phyloP scores from a whole-genome alignment of 2,329 filamentous ascomycete genomes.

The Clonostachys rhizophaga region DNA sequence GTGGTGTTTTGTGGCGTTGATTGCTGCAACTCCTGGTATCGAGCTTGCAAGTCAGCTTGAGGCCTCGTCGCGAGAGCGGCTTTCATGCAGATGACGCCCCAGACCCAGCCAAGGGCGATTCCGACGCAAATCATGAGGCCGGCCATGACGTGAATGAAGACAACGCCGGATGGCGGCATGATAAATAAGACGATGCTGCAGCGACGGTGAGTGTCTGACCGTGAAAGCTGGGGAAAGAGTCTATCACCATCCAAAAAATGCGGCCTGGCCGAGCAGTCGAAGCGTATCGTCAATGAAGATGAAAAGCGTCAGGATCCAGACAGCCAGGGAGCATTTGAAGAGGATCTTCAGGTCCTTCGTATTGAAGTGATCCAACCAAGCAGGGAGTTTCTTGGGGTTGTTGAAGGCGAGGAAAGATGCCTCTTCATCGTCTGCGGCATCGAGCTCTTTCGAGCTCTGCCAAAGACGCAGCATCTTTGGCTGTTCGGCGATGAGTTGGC shows the following conservation, averaged over 20 bases:
- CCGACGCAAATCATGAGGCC: conserved; percentile 35
- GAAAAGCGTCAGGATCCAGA: conserved; percentile 37
- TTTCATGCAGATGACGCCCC: conserved; percentile 43
- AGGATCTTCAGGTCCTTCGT: conserved; percentile 36
- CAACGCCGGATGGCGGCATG: conserved; percentile 35
- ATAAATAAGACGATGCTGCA: conserved; percentile 32
- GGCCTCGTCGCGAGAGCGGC: conserved; percentile 36
- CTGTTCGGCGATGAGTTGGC: no score
- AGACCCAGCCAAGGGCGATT: conserved; percentile 41
- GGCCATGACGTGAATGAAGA: conserved; percentile 37
- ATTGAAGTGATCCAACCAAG: conserved; percentile 40
- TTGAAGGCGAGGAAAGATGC: no score
- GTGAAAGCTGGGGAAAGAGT: no score
- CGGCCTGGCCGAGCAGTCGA: conserved; percentile 31
- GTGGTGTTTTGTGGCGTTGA: no score
- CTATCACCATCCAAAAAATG: conserved; percentile 29
- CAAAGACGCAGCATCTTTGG: no score
- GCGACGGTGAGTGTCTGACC: no score
- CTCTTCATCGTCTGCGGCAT: no score
- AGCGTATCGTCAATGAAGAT: conserved; percentile 40
- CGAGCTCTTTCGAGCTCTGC: no score
- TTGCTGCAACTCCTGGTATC: conserved; percentile 22
- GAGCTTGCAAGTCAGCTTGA: conserved; percentile 24
- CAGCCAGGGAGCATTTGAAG: conserved; percentile 38
- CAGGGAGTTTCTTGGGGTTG: conserved; percentile 5